phyloP scores from a whole-genome alignment of 345 rosid species.

The Adansonia digitata region DNA sequence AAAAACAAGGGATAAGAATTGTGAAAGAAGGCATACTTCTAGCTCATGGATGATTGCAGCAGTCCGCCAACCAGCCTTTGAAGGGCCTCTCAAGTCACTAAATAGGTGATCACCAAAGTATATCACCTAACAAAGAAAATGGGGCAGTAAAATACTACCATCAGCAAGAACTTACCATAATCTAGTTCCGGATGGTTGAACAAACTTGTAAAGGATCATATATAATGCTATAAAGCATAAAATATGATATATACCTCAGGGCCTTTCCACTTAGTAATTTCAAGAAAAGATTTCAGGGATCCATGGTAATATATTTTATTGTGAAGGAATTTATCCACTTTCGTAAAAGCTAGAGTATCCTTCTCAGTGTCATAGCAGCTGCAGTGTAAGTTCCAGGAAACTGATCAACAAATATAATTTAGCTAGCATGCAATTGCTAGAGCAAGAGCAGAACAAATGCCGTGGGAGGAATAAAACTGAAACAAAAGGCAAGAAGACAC shows the following conservation, averaged over 20 bases:
- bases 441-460: neutral
- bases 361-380: constrained; percentile 88
- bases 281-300: constrained; percentile 77
- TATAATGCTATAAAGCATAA: constrained; percentile 3
- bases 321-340: constrained; percentile 76
- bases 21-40: constrained; percentile 46
- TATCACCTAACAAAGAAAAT: constrained; percentile 53
- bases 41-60: constrained; percentile 95
- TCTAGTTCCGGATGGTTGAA: constrained; percentile 2
- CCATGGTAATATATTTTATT: constrained; percentile 86
- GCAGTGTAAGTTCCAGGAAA: constrained; percentile 22
- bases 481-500: neutral
- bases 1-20: neutral
- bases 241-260: constrained; percentile 66
- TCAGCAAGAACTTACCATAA: constrained; percentile 1
- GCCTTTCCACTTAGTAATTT: constrained; percentile 94
- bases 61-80: constrained; percentile 98
- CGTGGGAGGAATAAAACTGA: neutral
- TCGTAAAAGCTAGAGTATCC: constrained; percentile 77
- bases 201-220: constrained; percentile 3
- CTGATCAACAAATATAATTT: neutral
- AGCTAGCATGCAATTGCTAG: neutral
- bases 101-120: constrained; percentile 98
- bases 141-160: neutral
- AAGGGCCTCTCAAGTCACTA: constrained; percentile 93